These are phyloP conservation scores for Fusarium tanahbumbuense DNA, from an alignment of 2,329 filamentous ascomycete genomes.

Conservation along the genomic window DNA sequence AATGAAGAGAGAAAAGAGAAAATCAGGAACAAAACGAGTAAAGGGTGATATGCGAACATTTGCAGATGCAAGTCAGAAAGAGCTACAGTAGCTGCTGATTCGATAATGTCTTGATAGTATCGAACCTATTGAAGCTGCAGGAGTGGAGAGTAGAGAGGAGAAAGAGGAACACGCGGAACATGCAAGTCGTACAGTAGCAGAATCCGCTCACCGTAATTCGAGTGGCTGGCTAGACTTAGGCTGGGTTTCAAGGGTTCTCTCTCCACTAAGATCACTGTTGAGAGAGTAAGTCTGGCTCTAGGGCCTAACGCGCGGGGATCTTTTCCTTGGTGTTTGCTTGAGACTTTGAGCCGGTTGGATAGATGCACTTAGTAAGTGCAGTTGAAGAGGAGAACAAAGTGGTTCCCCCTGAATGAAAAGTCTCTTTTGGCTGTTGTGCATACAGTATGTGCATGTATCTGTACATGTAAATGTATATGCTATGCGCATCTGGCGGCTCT, in stretches of 20 bases:
- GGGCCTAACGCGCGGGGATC: no score
- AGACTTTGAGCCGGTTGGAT: background rate
- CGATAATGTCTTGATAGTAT: background rate
- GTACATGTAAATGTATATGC: conserved; percentile 1
- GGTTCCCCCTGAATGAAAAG: conserved; percentile 6
- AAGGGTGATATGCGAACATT: conserved; percentile 27
- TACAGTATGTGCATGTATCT: background rate
- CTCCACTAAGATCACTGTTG: background rate
- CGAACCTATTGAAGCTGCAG: background rate
- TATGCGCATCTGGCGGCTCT: conserved; percentile 27
- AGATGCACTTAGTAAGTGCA: background rate
- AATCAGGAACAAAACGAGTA: conserved; percentile 12
- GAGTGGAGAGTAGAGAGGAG: conserved; percentile 3
- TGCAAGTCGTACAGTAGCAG: conserved; percentile 4
- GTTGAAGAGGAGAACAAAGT: background rate
- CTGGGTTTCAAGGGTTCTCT: conserved; percentile 6
- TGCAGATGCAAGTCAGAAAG: conserved; percentile 40
- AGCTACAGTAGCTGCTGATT: background rate
- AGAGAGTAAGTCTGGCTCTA: no score
- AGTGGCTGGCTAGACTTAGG: background rate
- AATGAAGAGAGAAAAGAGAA: background rate
- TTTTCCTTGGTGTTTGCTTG: background rate
- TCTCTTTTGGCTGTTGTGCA: background rate
- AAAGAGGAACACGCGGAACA: conserved; percentile 8
- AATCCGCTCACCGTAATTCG: conserved; percentile 9